These are phyloP conservation scores for Epichloe gansuensis DNA, from an alignment of 2,329 filamentous ascomycete species.

Conservation along the genomic window DNA sequence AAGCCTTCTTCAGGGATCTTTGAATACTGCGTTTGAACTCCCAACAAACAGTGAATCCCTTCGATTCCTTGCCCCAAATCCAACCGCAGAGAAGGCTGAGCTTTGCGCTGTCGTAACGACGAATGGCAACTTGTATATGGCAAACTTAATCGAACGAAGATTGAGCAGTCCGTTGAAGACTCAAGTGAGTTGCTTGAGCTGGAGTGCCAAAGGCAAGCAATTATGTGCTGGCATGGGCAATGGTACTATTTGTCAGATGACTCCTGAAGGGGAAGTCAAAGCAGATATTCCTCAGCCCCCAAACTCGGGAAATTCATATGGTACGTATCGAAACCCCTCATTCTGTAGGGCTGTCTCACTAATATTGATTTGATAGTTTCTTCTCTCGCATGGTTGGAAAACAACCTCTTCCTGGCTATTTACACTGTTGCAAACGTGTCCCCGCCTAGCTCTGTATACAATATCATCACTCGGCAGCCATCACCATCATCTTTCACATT, in stretches of 20 bases:
- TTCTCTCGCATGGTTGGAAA: slow-evolving; percentile 77
- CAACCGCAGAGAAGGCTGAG: slow-evolving; percentile 56
- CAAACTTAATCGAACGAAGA: slow-evolving; percentile 58
- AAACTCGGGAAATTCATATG: slow-evolving; percentile 50
- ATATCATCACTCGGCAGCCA: slow-evolving; percentile 59
- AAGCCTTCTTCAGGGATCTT: slow-evolving; percentile 50
- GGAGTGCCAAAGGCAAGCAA: slow-evolving; percentile 91
- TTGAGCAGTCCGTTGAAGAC: slow-evolving; percentile 53
- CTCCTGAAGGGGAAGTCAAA: slow-evolving; percentile 64
- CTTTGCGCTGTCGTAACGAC: slow-evolving; percentile 70
- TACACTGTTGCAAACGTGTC: slow-evolving; percentile 54
- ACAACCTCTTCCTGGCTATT: slow-evolving; percentile 68
- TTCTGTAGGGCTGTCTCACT: neutral
- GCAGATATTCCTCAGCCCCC: slow-evolving; percentile 69
- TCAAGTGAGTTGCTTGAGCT: slow-evolving; percentile 71
- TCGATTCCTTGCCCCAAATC: slow-evolving; percentile 68
- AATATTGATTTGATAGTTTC: slow-evolving; percentile 42
- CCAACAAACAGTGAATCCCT: slow-evolving; percentile 62
- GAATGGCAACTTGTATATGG: slow-evolving; percentile 71
- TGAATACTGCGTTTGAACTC: slow-evolving; percentile 60
- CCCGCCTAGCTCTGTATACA: slow-evolving; percentile 56
- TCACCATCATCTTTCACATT: slow-evolving; percentile 49
- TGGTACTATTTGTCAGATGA: slow-evolving; percentile 72
- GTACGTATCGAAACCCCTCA: slow-evolving; percentile 31
- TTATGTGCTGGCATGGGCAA: slow-evolving; percentile 74